Base-by-base conservation (phyloP, 202 grass and related monocot species). In the Zizania palustris region DNA sequence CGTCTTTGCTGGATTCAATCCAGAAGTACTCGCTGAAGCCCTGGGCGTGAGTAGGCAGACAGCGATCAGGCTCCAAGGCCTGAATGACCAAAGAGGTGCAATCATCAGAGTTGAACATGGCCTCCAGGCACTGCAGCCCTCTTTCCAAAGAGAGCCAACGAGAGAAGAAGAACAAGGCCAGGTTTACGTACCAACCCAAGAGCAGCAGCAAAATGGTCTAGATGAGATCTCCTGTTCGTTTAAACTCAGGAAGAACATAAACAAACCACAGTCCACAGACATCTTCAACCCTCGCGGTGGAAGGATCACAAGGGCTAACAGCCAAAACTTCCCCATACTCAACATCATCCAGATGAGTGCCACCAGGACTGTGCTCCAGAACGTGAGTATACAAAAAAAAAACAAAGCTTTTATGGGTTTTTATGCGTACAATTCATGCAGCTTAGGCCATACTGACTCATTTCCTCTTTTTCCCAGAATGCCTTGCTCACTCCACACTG, bases 261-360 rank as follows among this genome's bases (percentile, higher is more conserved):
- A 65, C 41, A 4, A 51, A 14, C 43, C 57, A 48, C 19, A 21
- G 16, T 60, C 21, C 37, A 34, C 68, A 11, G 69, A 82, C 16
- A 63, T 82, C 61, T 82, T 60, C 61, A 72, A 63, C n/a, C 79
- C 57, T 2, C 69, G 49, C 0, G 49, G 28, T 1, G 58, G 69
- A 38, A 82, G 79, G 57, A 82, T 82, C 58, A 54, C 79, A 19
- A 38, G 42, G 48, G 48, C 68, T 46, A 80, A 80, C 37, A 60
- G 67, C 66, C 83, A 85, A 48, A 85, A 85, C 49, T 60, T 85
- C 45, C 75, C 83, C 0, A 74, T 85, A 37, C 65, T 85, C 18
- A 74, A 73, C 37, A 2, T 85, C 45, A 40, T 85, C 7, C 75
- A 85, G 51, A 79, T 85, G 83, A 85, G 67, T 21, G 78, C 67